These are phyloP conservation scores for Paecilomyces sp. DNA, from an alignment of 2,329 filamentous ascomycete species.

Conservation along the genomic window DNA sequence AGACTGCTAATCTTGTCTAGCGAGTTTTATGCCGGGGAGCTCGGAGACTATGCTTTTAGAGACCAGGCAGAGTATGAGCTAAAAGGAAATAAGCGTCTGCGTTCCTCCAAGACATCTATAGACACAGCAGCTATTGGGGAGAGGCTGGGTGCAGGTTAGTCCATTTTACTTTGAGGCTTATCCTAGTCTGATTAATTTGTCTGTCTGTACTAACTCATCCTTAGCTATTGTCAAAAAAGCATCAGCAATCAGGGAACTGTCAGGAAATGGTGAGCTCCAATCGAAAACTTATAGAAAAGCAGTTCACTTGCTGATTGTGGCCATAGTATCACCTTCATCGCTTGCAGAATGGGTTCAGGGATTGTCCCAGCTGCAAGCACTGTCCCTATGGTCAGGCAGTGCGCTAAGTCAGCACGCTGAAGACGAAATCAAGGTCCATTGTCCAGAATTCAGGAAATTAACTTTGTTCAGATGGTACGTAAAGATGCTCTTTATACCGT, in stretches of 20 bases:
- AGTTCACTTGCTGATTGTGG: background rate
- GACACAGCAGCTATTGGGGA: conserved; percentile 35
- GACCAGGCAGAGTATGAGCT: conserved; percentile 7
- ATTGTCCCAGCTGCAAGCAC: conserved; percentile 50
- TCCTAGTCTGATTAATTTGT: background rate
- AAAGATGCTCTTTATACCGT: conserved; percentile 6
- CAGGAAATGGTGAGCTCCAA: conserved; percentile 39
- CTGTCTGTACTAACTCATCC: conserved; percentile 4
- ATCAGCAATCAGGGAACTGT: conserved; percentile 53
- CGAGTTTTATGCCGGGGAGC: conserved; percentile 45
- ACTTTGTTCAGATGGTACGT: conserved; percentile 48
- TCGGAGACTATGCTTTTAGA: conserved; percentile 19
- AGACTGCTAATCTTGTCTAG: conserved; percentile 17
- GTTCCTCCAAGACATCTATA: conserved; percentile 11
- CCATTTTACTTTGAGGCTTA: background rate
- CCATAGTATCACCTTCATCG: conserved; percentile 41
- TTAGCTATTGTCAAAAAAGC: conserved; percentile 41
- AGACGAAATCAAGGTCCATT: conserved; percentile 49
- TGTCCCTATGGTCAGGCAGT: conserved; percentile 56
- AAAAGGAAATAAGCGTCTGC: conserved; percentile 15
- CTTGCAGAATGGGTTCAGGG: conserved; percentile 54
- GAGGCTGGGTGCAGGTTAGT: conserved; percentile 42
- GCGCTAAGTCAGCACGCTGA: conserved; percentile 51
- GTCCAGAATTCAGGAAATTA: conserved; percentile 55
- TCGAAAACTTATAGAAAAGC: background rate